Evolutionary conservation across 495 filamentous ascomycete genomes (phyloP).

Genomic region (Penicillium subrubescens): DNA sequence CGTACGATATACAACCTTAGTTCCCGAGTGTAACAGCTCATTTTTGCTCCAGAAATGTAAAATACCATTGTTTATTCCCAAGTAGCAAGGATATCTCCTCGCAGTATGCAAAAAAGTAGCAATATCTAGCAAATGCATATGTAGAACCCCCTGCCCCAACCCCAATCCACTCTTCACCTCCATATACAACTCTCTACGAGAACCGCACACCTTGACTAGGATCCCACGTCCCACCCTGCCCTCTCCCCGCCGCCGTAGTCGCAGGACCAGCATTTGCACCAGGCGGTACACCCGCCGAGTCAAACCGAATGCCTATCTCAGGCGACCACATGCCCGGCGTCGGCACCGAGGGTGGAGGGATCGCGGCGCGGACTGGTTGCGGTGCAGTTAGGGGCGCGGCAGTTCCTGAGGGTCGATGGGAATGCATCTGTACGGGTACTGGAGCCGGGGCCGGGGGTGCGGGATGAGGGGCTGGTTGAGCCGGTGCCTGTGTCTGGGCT

Average conservation of each 20-base stretch:
- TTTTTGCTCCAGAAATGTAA: not conserved
- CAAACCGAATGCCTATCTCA: slow-evolving; percentile 78
- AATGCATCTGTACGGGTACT: slow-evolving; percentile 30
- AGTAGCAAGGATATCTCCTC: not conserved
- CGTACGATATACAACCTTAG: not conserved
- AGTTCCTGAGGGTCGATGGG: slow-evolving; percentile 18
- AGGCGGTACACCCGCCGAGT: slow-evolving; percentile 28
- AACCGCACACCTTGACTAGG: slow-evolving; percentile 64
- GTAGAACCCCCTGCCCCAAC: too few species aligned
- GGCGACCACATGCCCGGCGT: slow-evolving; percentile 73
- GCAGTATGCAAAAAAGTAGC: not conserved
- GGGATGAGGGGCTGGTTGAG: slow-evolving; percentile 15
- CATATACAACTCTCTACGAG: slow-evolving; percentile 36
- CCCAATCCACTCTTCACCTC: too few species aligned
- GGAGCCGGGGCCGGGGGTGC: slow-evolving; percentile 11
- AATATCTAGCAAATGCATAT: slow-evolving; percentile 1
- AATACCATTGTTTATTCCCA: not conserved
- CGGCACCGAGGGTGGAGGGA: slow-evolving; percentile 55
- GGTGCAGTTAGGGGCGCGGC: slow-evolving; percentile 55
- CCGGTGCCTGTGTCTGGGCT: slow-evolving; percentile 31
- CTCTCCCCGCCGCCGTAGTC: slow-evolving; percentile 17
- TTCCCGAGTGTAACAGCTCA: not conserved
- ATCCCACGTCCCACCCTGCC: slow-evolving; percentile 55
- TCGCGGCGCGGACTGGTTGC: slow-evolving; percentile 53
- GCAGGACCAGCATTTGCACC: slow-evolving; percentile 19